Evolutionary conservation across 192 early-diverging fungal genomes (phyloP).

Genomic region (Backusella morwellensis): DNA sequence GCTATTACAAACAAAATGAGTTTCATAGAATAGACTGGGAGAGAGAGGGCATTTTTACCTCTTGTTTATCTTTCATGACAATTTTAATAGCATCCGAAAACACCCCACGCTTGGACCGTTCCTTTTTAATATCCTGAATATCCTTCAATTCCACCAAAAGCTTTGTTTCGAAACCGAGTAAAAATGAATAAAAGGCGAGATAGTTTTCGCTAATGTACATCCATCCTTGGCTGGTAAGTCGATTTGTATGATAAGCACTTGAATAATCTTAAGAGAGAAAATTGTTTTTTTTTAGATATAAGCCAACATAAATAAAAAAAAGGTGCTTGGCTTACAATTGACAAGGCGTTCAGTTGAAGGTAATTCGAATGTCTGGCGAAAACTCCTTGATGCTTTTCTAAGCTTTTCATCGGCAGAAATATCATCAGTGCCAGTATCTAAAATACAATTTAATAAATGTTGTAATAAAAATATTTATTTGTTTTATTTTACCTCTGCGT

Average conservation of each 20-base stretch:
- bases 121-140: slow-evolving; percentile 83
- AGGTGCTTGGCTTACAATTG: slow-evolving; percentile 59
- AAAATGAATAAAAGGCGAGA: slow-evolving; percentile 93
- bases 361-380: slow-evolving; percentile 85
- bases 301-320: too few relatives aligned
- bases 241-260: slow-evolving; percentile 75
- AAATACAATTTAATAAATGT: neutral
- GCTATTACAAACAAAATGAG: slow-evolving; percentile 37
- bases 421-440: slow-evolving; percentile 77
- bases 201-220: slow-evolving; percentile 94
- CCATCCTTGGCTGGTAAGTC: slow-evolving; percentile 79
- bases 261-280: slow-evolving; percentile 70
- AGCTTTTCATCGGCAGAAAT: slow-evolving; percentile 84
- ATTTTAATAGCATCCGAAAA: slow-evolving; percentile 89
- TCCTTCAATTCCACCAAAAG: slow-evolving; percentile 90
- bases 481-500: slow-evolving; percentile 54
- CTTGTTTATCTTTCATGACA: slow-evolving; percentile 71
- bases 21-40: too few relatives aligned
- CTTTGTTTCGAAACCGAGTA: slow-evolving; percentile 92
- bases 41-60: slow-evolving; percentile 43
- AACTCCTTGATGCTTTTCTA: slow-evolving; percentile 84
- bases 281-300: too few relatives aligned
- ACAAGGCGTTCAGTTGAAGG: slow-evolving; percentile 83
- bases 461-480: neutral
- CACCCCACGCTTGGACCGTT: slow-evolving; percentile 91